A percentile compares a stretch with the other conserved stretches of the same genome.
phyloP scores from a whole-genome alignment of 2,329 filamentous ascomycete species.

The Clonostachys rhizophaga region DNA sequence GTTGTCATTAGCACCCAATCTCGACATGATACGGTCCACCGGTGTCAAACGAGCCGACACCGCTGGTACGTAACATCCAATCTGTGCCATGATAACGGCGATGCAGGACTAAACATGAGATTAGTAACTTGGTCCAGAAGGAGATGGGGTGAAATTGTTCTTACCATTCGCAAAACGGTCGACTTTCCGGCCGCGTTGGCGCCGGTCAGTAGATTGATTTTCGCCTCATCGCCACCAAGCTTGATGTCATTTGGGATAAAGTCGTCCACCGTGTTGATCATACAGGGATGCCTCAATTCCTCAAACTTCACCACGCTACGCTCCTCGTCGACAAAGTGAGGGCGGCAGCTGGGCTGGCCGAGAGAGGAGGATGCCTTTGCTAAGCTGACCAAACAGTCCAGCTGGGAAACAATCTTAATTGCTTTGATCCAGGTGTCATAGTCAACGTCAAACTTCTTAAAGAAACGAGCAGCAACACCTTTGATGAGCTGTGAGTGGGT shows the following conservation, averaged over 20 bases:
- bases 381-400: slow-evolving; percentile 92
- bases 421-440: slow-evolving; percentile 83
- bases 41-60: slow-evolving; percentile 79
- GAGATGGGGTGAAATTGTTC: slow-evolving; percentile 10
- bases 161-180: slow-evolving; percentile 88
- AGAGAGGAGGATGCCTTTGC: slow-evolving; percentile 82
- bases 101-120: slow-evolving; percentile 66
- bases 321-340: slow-evolving; percentile 79
- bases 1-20: slow-evolving; percentile 95
- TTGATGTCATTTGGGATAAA: slow-evolving; percentile 96
- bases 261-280: slow-evolving; percentile 81
- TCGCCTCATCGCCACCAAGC: slow-evolving; percentile 75
- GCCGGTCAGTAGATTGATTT: slow-evolving; percentile 88
- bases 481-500: slow-evolving; percentile 88
- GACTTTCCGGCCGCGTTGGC: slow-evolving; percentile 98
- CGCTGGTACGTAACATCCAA: slow-evolving; percentile 89
- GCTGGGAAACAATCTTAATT: slow-evolving; percentile 84
- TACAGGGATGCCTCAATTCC: slow-evolving; percentile 91
- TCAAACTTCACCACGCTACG: slow-evolving; percentile 87
- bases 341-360: slow-evolving; percentile 83
- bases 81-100: slow-evolving; percentile 95
- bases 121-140: slow-evolving; percentile 11
- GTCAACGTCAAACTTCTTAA: slow-evolving; percentile 80
- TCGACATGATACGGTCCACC: slow-evolving; percentile 97
- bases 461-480: slow-evolving; percentile 80